Evolutionary conservation across 768 basidiomycete species (phyloP).

Genomic region (Saitozyma sp.): DNA sequence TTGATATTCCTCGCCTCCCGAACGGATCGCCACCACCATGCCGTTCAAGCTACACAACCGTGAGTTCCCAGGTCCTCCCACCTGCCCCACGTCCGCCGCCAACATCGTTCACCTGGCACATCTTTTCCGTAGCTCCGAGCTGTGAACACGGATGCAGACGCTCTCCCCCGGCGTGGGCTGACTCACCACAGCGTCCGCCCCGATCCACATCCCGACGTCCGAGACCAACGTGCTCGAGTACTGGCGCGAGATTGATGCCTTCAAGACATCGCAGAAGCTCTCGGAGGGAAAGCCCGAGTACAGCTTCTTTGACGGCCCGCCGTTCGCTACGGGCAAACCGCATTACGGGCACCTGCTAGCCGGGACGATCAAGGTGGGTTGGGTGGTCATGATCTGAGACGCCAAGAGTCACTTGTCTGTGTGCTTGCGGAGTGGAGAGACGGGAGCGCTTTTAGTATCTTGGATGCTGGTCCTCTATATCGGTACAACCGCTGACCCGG

Average conservation of each 20-base stretch:
- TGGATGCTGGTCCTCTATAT: background rate
- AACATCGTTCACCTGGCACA: background rate
- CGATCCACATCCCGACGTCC: conserved; percentile 48
- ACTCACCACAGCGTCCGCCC: conserved; percentile 28
- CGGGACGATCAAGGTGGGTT: conserved; percentile 52
- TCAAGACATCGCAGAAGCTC: conserved; percentile 87
- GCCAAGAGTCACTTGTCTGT: too few species aligned
- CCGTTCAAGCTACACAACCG: conserved; percentile 35
- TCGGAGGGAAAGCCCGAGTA: conserved; percentile 86
- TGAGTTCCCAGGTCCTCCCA: conserved; percentile 8
- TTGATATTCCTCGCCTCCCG: too few species aligned
- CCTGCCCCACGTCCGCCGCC: background rate
- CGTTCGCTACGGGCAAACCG: conserved; percentile 93
- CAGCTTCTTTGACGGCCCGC: conserved; percentile 96
- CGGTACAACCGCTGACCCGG: conserved; percentile 5
- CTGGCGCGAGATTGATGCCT: conserved; percentile 97
- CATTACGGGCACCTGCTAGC: conserved; percentile 94
- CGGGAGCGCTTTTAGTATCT: background rate
- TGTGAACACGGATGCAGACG: background rate
- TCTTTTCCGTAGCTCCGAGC: background rate
- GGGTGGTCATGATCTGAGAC: background rate
- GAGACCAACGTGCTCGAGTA: conserved; percentile 75
- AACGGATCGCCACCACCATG: conserved; percentile 19
- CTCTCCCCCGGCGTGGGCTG: too few species aligned
- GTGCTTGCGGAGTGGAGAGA: too few species aligned